Evolutionary conservation across 441 rosid species (phyloP).

Genomic region (Gossypium gossypioides): DNA sequence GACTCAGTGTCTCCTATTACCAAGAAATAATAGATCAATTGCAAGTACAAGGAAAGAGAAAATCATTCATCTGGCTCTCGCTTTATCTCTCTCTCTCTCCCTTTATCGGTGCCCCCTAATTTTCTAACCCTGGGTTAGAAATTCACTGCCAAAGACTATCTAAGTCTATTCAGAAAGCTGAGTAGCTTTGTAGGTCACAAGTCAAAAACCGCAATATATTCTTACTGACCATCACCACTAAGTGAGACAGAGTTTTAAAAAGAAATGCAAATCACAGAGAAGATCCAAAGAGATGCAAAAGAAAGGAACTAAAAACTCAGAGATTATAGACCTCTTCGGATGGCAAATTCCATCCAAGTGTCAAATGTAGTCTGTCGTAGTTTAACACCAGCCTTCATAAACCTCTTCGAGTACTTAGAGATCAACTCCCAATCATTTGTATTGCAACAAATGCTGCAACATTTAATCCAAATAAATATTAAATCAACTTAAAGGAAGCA

Average conservation of each 20-base stretch:
- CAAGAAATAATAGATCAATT: conserved; percentile 1
- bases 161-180: neutral
- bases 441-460: conserved; percentile 65
- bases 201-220: neutral
- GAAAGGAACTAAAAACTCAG: conserved; percentile 3
- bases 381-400: conserved; percentile 62
- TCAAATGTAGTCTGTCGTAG: conserved; percentile 59
- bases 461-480: conserved; percentile 21
- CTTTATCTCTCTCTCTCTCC: neutral
- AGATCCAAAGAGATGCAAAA: conserved; percentile 7
- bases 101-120: neutral
- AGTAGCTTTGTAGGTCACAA: neutral
- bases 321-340: conserved; percentile 45
- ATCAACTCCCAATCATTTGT: conserved; percentile 58
- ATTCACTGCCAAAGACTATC: neutral
- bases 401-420: conserved; percentile 54
- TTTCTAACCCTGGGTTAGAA: neutral
- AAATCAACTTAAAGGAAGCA: neutral
- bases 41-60: neutral
- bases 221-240: neutral
- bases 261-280: neutral
- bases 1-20: conserved; percentile 55
- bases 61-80: neutral
- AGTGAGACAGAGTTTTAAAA: neutral
- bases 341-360: conserved; percentile 76